A percentile compares a stretch with the other conserved stretches of the same genome.
Conservation (phyloP, 2,329 filamentous ascomycete genomes). For the Colletotrichum sp. region DNA sequence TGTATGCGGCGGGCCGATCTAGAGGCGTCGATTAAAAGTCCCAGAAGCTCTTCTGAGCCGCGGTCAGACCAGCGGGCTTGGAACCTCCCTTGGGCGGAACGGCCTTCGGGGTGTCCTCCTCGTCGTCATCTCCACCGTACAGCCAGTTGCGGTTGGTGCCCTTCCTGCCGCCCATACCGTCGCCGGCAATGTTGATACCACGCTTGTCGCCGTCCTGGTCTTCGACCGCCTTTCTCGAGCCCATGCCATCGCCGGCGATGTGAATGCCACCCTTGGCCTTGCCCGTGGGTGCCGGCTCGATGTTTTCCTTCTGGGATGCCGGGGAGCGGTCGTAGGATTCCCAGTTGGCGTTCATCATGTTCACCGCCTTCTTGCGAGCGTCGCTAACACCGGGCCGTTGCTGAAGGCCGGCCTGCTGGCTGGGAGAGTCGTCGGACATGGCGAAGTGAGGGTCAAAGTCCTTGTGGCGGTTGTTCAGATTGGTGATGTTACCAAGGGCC, state of each 20-base stretch:
- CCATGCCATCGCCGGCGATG: conserved; percentile 71
- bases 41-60: conserved; percentile 49
- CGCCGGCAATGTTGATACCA: conserved; percentile 57
- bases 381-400: conserved; percentile 52
- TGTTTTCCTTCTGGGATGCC: conserved; percentile 56
- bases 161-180: conserved; percentile 70
- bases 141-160: conserved; percentile 62
- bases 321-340: conserved; percentile 60
- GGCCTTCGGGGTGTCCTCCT: conserved; percentile 35
- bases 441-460: conserved; percentile 81
- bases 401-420: conserved; percentile 42
- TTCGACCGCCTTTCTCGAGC: conserved; percentile 54
- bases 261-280: conserved; percentile 33
- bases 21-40: conserved; percentile 41
- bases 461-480: conserved; percentile 75
- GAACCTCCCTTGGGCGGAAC: conserved; percentile 36
- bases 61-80: conserved; percentile 33
- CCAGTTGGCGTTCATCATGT: conserved; percentile 75
- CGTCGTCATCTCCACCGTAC: conserved; percentile 57
- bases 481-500: conserved; percentile 71
- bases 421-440: conserved; percentile 72
- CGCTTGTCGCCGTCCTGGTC: conserved; percentile 32
- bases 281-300: conserved; percentile 16
- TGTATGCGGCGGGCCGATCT: background rate
- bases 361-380: conserved; percentile 71